Base-by-base conservation (phyloP, 768 basidiomycete species). In the Boletus subparvulus region DNA sequence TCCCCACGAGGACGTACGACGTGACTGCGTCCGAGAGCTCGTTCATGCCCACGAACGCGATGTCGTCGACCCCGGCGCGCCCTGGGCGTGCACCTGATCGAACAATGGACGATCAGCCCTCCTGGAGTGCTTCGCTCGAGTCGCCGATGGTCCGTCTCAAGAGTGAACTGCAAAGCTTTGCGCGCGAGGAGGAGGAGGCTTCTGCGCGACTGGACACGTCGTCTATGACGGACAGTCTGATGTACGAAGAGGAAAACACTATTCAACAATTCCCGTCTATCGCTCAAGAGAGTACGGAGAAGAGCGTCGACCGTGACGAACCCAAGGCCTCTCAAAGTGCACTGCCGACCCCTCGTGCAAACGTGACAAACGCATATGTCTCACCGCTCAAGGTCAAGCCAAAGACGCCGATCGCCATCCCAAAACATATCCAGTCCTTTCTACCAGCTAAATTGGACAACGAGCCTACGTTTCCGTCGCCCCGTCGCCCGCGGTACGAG, bases 1-100 rank as follows among this genome's bases (percentile, higher is more conserved):
- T 47, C 0, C 26, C 51, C 36, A 49, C 55, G 3, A 35, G 50
- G 50, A 51, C 59, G 50, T 77, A 77, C 45, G 72, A 74, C 47
- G 71, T 78, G 13, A 78, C 80, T 8, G 77, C 79, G 37, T 84
- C 80, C 33, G 88, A 92, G 58, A 80, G 75, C 53, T 92, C 90
- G 4, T 95, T 94, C 69, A 77, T 86, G 69, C 89, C 88, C 14
- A 78, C 79, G 4, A 88, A 80, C 9, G 88, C 88, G 0, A 77
- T 87, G 52, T 88, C 90, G 1, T 93, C 91, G 3, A 93, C 92
- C 2, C 92, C 92, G 17, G 86, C 88, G 10, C 72, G 72, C 51
- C 65, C 69, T 43, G 59, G 56, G 43, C 54, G 60, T 54, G 50
- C 61, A 6, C 62, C 76, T 40, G 69, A 79, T 58, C 77, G 64